These are phyloP conservation scores for Amanita thiersii DNA, from an alignment of 768 basidiomycete species.

Conservation along the genomic window DNA sequence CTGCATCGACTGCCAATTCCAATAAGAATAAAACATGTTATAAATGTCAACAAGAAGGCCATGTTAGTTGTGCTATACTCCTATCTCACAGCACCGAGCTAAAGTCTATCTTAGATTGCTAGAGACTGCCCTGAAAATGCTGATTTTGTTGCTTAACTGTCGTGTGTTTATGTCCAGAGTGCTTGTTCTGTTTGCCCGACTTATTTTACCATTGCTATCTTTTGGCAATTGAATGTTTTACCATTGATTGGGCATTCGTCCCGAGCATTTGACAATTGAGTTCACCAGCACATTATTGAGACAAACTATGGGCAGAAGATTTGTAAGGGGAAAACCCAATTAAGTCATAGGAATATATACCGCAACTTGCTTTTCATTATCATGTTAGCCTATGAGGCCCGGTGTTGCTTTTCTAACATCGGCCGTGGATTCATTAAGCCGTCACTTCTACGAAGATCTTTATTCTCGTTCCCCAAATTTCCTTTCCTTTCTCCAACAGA, in stretches of 20 bases:
- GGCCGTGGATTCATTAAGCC: not conserved
- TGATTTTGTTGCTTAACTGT: conserved; percentile 40
- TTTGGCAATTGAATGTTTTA: too few species aligned
- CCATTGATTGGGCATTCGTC: too few species aligned
- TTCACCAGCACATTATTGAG: too few species aligned
- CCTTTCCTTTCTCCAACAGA: conserved; percentile 35
- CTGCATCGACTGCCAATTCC: conserved; percentile 28
- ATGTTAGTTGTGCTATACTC: conserved; percentile 42
- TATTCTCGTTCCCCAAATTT: conserved; percentile 47
- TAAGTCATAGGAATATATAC: too few species aligned
- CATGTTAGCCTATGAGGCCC: too few species aligned
- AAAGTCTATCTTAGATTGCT: conserved; percentile 38
- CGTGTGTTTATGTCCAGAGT: not conserved
- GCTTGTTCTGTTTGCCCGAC: not conserved
- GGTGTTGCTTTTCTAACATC: too few species aligned
- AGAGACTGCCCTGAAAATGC: conserved; percentile 54
- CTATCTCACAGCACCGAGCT: not conserved
- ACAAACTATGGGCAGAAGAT: too few species aligned
- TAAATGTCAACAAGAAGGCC: conserved; percentile 83
- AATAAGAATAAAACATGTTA: conserved; percentile 78
- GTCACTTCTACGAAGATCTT: conserved; percentile 17
- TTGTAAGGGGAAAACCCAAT: too few species aligned
- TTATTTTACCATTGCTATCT: not conserved
- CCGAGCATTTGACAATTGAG: too few species aligned
- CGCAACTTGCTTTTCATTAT: too few species aligned